Conservation (phyloP, 2,329 filamentous ascomycete species). For the Boeremia lycopersici region DNA sequence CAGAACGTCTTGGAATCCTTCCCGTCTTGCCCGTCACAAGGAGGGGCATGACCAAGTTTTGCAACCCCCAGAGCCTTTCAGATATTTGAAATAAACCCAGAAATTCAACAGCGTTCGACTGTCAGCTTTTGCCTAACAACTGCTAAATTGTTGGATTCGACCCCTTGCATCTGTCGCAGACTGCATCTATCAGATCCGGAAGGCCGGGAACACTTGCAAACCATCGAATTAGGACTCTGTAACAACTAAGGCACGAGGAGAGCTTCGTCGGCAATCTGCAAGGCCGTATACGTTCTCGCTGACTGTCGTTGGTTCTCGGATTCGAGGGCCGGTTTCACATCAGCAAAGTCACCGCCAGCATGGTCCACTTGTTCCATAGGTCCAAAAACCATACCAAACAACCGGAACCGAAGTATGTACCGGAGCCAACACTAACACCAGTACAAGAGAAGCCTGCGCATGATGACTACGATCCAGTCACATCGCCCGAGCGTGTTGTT, state of each 20-base stretch:
- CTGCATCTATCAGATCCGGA: slow-evolving; percentile 1
- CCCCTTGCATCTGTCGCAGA: slow-evolving; percentile 8
- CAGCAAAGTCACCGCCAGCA: neutral
- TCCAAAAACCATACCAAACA: slow-evolving; percentile 9
- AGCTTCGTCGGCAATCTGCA: neutral
- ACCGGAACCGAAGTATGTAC: slow-evolving; percentile 6
- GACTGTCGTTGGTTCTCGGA: neutral
- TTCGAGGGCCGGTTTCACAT: neutral
- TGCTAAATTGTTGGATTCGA: neutral
- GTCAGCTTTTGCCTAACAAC: neutral
- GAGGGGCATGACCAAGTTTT: slow-evolving; percentile 16
- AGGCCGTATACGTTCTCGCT: neutral
- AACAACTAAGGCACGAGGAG: too few relatives aligned
- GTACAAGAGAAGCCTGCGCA: slow-evolving; percentile 4
- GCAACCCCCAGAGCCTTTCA: neutral
- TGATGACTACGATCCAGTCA: slow-evolving; percentile 1
- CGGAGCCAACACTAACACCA: slow-evolving; percentile 5
- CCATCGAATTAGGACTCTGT: neutral
- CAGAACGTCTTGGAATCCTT: slow-evolving; percentile 17
- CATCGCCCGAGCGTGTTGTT: slow-evolving; percentile 6
- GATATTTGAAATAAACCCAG: neutral
- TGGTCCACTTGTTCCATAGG: slow-evolving; percentile 17
- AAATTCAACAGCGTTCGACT: neutral
- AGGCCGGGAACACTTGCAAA: neutral
- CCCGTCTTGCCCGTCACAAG: slow-evolving; percentile 18